A percentile compares a stretch with the other conserved stretches of the same genome.
Evolutionary conservation across 352 stramenopile species (phyloP).

Genomic region (Hyaloperonospora brassicae): DNA sequence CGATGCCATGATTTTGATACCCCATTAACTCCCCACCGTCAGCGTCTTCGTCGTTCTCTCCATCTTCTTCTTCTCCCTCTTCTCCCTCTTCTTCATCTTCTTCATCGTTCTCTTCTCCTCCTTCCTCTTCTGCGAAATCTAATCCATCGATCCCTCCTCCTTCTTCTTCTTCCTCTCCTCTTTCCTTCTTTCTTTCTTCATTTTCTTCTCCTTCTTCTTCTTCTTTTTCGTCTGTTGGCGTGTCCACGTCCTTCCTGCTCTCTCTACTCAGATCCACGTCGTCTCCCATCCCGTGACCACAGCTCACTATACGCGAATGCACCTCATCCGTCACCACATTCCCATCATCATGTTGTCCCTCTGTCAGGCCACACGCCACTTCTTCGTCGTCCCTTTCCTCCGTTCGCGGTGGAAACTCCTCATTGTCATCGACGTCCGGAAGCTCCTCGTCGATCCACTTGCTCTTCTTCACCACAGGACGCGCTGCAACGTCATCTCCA

Average conservation of each 20-base stretch:
- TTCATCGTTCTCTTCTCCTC: too few relatives aligned
- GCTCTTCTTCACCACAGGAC: conserved; percentile 39
- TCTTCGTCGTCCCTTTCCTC: conserved; percentile 25
- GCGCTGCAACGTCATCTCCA: conserved; percentile 57
- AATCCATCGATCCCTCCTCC: conserved; percentile 31
- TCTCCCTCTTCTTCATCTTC: conserved; percentile 26
- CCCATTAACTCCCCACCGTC: conserved; percentile 13
- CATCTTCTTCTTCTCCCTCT: conserved; percentile 9
- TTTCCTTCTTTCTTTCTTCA: too few relatives aligned
- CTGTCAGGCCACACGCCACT: conserved; percentile 16
- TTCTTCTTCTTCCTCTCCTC: conserved; percentile 11
- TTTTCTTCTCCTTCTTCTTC: too few relatives aligned
- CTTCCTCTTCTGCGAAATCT: too few relatives aligned
- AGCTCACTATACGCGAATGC: background rate
- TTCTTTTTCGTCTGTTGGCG: too few relatives aligned
- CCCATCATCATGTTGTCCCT: conserved; percentile 8
- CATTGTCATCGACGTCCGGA: conserved; percentile 42
- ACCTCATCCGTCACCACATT: conserved; percentile 8
- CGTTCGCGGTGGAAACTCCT: conserved; percentile 27
- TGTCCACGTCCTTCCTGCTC: too few relatives aligned
- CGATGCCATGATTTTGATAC: conserved; percentile 30
- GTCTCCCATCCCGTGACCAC: too few relatives aligned
- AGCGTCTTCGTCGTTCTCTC: too few relatives aligned
- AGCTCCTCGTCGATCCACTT: conserved; percentile 38
- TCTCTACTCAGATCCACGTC: too few relatives aligned